These are phyloP conservation scores for Anisodus tanguticus DNA, from an alignment of 257 asterid species.

Conservation along the genomic window DNA sequence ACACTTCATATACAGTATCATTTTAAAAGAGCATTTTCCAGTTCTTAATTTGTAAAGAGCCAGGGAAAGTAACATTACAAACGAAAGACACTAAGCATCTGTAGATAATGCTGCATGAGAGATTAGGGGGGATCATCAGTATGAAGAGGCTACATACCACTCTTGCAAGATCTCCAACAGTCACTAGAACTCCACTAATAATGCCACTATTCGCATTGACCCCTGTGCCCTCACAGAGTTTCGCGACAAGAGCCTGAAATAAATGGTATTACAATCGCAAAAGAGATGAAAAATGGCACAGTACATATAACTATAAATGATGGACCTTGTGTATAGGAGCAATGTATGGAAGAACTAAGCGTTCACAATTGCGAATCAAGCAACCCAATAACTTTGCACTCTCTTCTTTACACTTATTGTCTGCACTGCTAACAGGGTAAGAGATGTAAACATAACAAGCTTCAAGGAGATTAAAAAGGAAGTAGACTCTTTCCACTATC, in stretches of 20 bases:
- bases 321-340: conserved; percentile 95
- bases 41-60: neutral
- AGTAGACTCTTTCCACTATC: conserved; percentile 28
- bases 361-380: conserved; percentile 96
- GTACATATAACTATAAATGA: conserved; percentile 23
- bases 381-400: conserved; percentile 98
- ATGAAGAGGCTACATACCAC: conserved; percentile 70
- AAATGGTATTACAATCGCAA: conserved; percentile 31
- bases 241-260: conserved; percentile 91
- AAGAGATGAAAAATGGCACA: conserved; percentile 27
- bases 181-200: conserved; percentile 93
- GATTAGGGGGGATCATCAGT: conserved; percentile 13
- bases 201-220: conserved; percentile 91
- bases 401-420: conserved; percentile 97
- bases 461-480: conserved; percentile 29
- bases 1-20: neutral
- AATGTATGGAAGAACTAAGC: conserved; percentile 90
- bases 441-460: conserved; percentile 38
- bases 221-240: conserved; percentile 94
- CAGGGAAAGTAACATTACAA: conserved; percentile 6
- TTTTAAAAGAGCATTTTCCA: neutral
- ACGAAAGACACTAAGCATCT: conserved; percentile 14
- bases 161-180: conserved; percentile 99
- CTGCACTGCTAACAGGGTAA: conserved; percentile 77
- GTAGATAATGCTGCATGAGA: neutral